Base-by-base conservation (phyloP, 1,284 basidiomycete species). In the Erythrobasidium hasegawianum region DNA sequence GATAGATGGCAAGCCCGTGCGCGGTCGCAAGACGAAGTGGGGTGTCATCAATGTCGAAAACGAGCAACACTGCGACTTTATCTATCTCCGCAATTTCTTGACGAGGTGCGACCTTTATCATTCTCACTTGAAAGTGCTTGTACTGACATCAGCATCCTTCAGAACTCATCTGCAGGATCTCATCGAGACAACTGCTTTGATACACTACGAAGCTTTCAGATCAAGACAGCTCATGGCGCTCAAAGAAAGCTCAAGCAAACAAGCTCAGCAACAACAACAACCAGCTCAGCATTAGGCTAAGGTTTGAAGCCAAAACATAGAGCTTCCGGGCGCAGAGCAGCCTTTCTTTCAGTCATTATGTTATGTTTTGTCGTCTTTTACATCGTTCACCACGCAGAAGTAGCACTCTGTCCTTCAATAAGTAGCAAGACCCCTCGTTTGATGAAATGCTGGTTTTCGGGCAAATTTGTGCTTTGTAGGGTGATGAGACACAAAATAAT, bases 171-270 rank as follows among this genome's bases (percentile, higher is more conserved):
- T 98, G 75, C 96, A 98, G 79, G 96, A 98, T 77, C 81, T 98
- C 74, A 97, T 98, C 78, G 95, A 98, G 83, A 97, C 95, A 61
- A 98, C 95, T 1, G 90, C 94, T 8, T 90, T 95, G 79, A 96
- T 96, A 77, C 96, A 98, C 80, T 98, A 98, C 80, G 96, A 98
- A 83, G 93, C 94, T 8, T 98, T 98, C 89, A 87, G 95, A 72
- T 94, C 90, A 74, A 97, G 97, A 82, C 96, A 98, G 81, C 79
- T 95, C 71, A 81, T 95, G 58, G 92, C 92, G 24, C 83, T 95
- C 75, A 95, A 95, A 83, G 91, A 95, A 70, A 76, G 75, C 58
- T 76, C 74, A 40, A 72, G 72, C 16, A 78, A 76, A 65, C 76
- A 78, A 68, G 33, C 39, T 29, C 64, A 65, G 10, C 55, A 57